These are phyloP conservation scores for Fusarium algeriense DNA, from an alignment of 2,329 filamentous ascomycete species.

Conservation along the genomic window DNA sequence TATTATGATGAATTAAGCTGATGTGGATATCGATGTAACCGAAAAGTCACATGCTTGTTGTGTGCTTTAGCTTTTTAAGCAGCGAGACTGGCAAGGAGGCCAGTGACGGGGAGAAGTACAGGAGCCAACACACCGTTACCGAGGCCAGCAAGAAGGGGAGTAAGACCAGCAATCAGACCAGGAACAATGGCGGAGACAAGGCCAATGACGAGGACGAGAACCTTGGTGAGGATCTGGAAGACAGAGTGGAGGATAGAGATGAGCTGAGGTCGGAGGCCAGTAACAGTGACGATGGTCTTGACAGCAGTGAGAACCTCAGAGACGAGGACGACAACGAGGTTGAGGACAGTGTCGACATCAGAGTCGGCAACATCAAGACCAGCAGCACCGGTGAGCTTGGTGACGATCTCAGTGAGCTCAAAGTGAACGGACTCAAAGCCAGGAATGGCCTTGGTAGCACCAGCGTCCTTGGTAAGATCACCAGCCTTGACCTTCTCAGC, in stretches of 20 bases:
- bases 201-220: conserved; percentile 43
- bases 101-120: conserved; percentile 44
- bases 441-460: conserved; percentile 21
- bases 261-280: conserved; percentile 45
- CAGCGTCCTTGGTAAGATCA: conserved; percentile 41
- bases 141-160: conserved; percentile 47
- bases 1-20: neutral
- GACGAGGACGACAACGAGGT: conserved; percentile 39
- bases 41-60: neutral
- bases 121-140: conserved; percentile 44
- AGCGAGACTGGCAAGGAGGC: conserved; percentile 42
- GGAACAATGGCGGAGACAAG: conserved; percentile 43
- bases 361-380: conserved; percentile 37
- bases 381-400: conserved; percentile 38
- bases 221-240: conserved; percentile 45
- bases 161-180: conserved; percentile 42
- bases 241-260: conserved; percentile 46
- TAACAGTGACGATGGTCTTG: conserved; percentile 39
- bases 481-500: conserved; percentile 40
- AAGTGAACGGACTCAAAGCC: conserved; percentile 36
- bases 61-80: neutral
- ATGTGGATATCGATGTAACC: neutral
- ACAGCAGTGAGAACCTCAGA: conserved; percentile 40
- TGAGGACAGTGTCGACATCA: conserved; percentile 45
- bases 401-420: conserved; percentile 44